Evolutionary conservation across 768 basidiomycete species (phyloP).

Genomic region (Psilocybe subaeruginosa): DNA sequence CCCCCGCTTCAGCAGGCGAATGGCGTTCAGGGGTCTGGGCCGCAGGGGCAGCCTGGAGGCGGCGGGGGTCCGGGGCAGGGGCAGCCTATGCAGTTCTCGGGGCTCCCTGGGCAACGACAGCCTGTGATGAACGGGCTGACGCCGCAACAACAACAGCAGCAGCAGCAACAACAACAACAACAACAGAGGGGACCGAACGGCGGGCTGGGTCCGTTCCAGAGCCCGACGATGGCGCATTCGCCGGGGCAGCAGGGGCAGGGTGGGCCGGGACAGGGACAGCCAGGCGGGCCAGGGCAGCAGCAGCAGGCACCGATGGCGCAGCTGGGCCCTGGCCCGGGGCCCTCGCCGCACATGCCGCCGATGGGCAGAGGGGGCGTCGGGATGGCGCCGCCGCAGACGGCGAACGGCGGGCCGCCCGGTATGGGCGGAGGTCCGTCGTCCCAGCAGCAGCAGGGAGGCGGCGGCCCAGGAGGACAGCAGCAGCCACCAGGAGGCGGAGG

Average conservation of each 20-base stretch:
- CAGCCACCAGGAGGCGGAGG: constrained; percentile 24
- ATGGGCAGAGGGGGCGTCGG: constrained; percentile 32
- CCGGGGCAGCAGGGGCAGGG: constrained; percentile 41
- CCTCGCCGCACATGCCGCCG: constrained; percentile 52
- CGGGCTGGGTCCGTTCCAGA: constrained; percentile 58
- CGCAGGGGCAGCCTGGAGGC: constrained; percentile 22
- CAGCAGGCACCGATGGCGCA: constrained; percentile 27
- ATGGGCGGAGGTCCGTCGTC: neutral
- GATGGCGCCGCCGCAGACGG: constrained; percentile 9
- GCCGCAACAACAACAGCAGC: constrained; percentile 15
- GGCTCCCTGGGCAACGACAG: constrained; percentile 14
- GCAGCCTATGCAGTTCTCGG: constrained; percentile 21
- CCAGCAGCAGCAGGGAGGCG: neutral
- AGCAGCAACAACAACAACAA: constrained; percentile 25
- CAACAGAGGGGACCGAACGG: constrained; percentile 35
- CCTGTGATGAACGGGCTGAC: constrained; percentile 22
- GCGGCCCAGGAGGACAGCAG: constrained; percentile 13
- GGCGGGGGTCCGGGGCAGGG: neutral
- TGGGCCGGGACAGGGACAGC: neutral
- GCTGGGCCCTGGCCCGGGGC: constrained; percentile 38
- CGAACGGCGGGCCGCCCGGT: constrained; percentile 20
- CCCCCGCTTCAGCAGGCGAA: constrained; percentile 36
- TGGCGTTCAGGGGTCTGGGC: constrained; percentile 41
- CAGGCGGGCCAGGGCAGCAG: neutral
- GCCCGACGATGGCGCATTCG: constrained; percentile 67